These are phyloP conservation scores for Geotrichum carabidarum DNA, from an alignment of 1,139 yeast genomes.

Conservation along the genomic window DNA sequence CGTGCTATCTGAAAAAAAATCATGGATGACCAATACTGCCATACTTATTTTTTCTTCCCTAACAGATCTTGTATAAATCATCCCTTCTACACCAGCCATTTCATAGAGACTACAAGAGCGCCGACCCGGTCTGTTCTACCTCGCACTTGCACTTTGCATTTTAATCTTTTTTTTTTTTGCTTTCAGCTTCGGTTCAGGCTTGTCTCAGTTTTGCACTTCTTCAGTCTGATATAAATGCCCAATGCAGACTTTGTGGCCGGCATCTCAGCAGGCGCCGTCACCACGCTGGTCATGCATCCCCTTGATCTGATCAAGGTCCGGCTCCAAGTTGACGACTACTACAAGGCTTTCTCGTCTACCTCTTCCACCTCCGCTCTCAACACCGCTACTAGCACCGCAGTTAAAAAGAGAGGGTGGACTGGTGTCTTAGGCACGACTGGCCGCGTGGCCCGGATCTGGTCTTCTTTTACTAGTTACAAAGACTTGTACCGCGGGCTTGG, in stretches of 20 bases:
- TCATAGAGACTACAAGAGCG: no score
- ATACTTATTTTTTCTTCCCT: conserved; percentile 3
- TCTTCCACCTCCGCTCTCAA: not conserved
- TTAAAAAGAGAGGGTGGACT: not conserved
- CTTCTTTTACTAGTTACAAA: conserved; percentile 5
- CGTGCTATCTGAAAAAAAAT: no score
- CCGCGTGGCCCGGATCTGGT: conserved; percentile 6
- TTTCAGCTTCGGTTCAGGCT: not conserved
- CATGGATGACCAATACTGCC: not conserved
- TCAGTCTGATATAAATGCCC: conserved; percentile 11
- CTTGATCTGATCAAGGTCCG: conserved; percentile 79
- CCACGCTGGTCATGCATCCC: conserved; percentile 84
- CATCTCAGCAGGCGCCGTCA: conserved; percentile 70
- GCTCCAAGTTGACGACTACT: conserved; percentile 47
- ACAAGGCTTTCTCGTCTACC: not conserved
- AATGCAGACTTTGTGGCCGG: conserved; percentile 63
- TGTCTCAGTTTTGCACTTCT: not conserved
- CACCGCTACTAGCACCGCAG: not conserved
- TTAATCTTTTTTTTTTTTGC: not conserved
- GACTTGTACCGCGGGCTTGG: conserved; percentile 67
- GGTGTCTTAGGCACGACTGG: conserved; percentile 1
- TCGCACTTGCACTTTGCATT: not conserved
- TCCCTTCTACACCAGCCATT: no score
- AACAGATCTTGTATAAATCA: not conserved
- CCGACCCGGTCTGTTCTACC: not conserved